Percentiles rank a stretch among this genome's conserved stretches.
These are phyloP conservation scores for Candida gorgasii DNA, from an alignment of 805 yeast species.

Conservation along the genomic window DNA sequence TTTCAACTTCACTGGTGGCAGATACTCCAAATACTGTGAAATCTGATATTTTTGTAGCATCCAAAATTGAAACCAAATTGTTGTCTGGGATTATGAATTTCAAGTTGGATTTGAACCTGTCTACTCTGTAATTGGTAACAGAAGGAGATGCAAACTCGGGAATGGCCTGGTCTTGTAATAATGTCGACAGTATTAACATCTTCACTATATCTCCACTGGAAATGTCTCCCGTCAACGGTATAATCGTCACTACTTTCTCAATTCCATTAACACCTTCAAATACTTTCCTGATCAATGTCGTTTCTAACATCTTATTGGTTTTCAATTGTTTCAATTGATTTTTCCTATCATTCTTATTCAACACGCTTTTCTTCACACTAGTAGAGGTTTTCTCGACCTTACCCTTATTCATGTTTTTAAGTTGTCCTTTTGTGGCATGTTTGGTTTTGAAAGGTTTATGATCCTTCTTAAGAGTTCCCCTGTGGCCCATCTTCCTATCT, in stretches of 20 bases:
- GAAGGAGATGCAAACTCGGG: constrained; percentile 40
- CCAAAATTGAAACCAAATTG: constrained; percentile 69
- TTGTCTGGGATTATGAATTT: constrained; percentile 72
- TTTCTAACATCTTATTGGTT: constrained; percentile 63
- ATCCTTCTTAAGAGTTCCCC: constrained; percentile 77
- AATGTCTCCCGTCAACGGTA: constrained; percentile 77
- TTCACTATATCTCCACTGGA: constrained; percentile 55
- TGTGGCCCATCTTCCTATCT: constrained; percentile 47
- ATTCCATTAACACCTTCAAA: constrained; percentile 82
- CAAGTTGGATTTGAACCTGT: constrained; percentile 72
- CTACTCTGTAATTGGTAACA: constrained; percentile 52
- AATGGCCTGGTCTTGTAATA: constrained; percentile 34
- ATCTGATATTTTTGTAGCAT: constrained; percentile 88
- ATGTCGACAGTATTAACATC: constrained; percentile 45
- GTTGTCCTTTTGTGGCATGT: constrained; percentile 85
- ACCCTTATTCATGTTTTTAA: constrained; percentile 81
- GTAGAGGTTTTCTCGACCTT: constrained; percentile 69
- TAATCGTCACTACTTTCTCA: constrained; percentile 77
- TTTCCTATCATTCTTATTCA: constrained; percentile 64
- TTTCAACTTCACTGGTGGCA: constrained; percentile 80
- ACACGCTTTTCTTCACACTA: constrained; percentile 37
- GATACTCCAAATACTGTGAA: constrained; percentile 88
- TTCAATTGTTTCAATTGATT: constrained; percentile 78
- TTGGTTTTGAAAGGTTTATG: constrained; percentile 91
- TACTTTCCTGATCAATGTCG: constrained; percentile 60